phyloP scores from a whole-genome alignment of 441 rosid genomes.

The Gossypium gossypioides region DNA sequence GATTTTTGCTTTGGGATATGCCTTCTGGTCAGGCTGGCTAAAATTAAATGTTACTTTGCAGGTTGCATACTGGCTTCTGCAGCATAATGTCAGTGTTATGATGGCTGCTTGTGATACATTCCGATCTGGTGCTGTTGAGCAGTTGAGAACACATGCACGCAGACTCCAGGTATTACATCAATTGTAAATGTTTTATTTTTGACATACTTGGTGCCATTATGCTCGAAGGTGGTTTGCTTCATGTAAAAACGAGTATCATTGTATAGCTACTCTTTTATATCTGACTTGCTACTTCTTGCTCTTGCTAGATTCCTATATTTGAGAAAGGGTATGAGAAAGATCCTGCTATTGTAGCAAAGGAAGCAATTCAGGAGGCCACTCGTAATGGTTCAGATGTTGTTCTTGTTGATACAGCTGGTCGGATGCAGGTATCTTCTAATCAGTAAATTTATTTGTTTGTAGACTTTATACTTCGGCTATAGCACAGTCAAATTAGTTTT shows the following conservation, averaged over 20 bases:
- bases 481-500: background rate
- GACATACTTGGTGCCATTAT: background rate
- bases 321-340: slow-evolving; percentile 98
- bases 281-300: background rate
- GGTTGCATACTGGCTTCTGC: slow-evolving; percentile 96
- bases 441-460: background rate
- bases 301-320: slow-evolving; percentile 69
- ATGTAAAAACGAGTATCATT: background rate
- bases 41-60: slow-evolving; percentile 20
- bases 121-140: slow-evolving; percentile 97
- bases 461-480: background rate
- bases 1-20: background rate
- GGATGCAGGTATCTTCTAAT: slow-evolving; percentile 60
- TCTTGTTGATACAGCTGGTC: slow-evolving; percentile 94
- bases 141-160: slow-evolving; percentile 86
- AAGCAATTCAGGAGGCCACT: slow-evolving; percentile 84
- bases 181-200: background rate
- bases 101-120: slow-evolving; percentile 99
- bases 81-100: slow-evolving; percentile 81
- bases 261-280: background rate
- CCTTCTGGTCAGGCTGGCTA: slow-evolving; percentile 1
- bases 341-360: slow-evolving; percentile 93
- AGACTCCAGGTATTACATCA: slow-evolving; percentile 62
- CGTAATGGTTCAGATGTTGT: slow-evolving; percentile 83
- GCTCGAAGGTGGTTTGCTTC: background rate